These are phyloP conservation scores for Gastrodia elata DNA, from an alignment of 106 monocot genomes.

Conservation along the genomic window DNA sequence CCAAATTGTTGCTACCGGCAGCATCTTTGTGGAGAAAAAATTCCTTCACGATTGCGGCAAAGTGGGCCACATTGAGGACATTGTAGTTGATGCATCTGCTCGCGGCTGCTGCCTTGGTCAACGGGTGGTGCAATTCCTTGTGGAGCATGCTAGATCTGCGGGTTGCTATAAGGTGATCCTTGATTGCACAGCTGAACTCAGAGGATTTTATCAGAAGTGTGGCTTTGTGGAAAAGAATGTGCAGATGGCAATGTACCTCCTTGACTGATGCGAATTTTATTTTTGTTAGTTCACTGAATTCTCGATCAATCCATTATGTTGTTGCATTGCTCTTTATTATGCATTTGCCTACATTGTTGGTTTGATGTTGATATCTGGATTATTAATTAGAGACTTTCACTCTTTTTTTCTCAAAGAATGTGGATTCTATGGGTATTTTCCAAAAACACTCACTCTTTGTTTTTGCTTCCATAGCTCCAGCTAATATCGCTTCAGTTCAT, in stretches of 20 bases:
- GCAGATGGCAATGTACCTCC: conserved; percentile 83
- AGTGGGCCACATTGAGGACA: conserved; percentile 85
- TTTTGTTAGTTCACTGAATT: not conserved
- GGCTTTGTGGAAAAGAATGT: conserved; percentile 79
- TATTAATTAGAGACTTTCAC: too few relatives aligned
- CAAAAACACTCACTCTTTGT: too few relatives aligned
- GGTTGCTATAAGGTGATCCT: conserved; percentile 97
- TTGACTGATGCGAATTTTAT: not conserved
- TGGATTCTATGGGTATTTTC: too few relatives aligned
- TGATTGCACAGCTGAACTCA: conserved; percentile 49
- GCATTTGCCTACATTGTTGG: too few relatives aligned
- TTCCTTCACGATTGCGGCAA: conserved; percentile 60
- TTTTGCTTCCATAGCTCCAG: too few relatives aligned
- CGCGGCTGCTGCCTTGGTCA: conserved; percentile 48
- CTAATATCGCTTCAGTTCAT: too few relatives aligned
- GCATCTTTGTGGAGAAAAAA: conserved; percentile 72
- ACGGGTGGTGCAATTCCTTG: conserved; percentile 37
- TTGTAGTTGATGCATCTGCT: conserved; percentile 53
- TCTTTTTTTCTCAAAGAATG: too few relatives aligned
- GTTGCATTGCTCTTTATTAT: too few relatives aligned
- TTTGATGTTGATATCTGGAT: too few relatives aligned
- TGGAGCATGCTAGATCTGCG: conserved; percentile 30
- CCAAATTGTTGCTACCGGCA: conserved; percentile 61
- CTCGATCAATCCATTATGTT: not conserved
- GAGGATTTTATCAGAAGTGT: conserved; percentile 65